These are phyloP conservation scores for Austroboletus eburneus DNA, from an alignment of 768 basidiomycete species.

Conservation along the genomic window DNA sequence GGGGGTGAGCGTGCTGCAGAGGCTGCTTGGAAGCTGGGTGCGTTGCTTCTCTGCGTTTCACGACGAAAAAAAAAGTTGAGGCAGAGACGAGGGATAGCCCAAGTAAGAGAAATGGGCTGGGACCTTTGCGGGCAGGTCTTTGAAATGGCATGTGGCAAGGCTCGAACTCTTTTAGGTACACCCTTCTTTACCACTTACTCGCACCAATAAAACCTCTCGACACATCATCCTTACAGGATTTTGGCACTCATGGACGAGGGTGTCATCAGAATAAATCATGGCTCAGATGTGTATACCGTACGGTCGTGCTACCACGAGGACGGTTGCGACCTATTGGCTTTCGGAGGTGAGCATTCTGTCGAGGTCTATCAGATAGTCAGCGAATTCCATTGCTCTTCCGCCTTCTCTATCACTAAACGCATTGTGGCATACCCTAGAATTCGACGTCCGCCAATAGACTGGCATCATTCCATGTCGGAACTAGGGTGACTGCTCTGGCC, in stretches of 20 bases:
- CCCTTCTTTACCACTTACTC: neutral
- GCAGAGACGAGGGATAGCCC: slow-evolving; percentile 55
- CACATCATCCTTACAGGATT: neutral
- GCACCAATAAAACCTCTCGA: neutral
- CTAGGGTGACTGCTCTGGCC: slow-evolving; percentile 66
- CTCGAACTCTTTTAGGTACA: neutral
- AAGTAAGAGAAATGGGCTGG: slow-evolving; percentile 62
- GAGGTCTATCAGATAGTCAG: slow-evolving; percentile 64
- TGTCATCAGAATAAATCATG: slow-evolving; percentile 53
- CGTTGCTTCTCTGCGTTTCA: slow-evolving; percentile 52
- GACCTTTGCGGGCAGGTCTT: slow-evolving; percentile 32
- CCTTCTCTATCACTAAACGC: slow-evolving; percentile 6
- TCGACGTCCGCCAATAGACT: slow-evolving; percentile 44
- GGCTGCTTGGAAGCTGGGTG: slow-evolving; percentile 59
- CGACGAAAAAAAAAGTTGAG: slow-evolving; percentile 51
- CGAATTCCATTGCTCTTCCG: slow-evolving; percentile 11
- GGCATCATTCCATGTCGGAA: slow-evolving; percentile 72
- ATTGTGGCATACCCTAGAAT: slow-evolving; percentile 36
- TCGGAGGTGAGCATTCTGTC: slow-evolving; percentile 71
- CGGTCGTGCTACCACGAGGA: slow-evolving; percentile 62
- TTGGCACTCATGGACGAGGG: slow-evolving; percentile 38
- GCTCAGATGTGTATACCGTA: slow-evolving; percentile 56
- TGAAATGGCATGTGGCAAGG: slow-evolving; percentile 9
- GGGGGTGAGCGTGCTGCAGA: slow-evolving; percentile 60
- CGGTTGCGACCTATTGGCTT: slow-evolving; percentile 61